Evolutionary conservation across 1,284 basidiomycete genomes (phyloP), one percentile per base, ranked within the genome.

Genomic region (Boletus sp.): DNA sequence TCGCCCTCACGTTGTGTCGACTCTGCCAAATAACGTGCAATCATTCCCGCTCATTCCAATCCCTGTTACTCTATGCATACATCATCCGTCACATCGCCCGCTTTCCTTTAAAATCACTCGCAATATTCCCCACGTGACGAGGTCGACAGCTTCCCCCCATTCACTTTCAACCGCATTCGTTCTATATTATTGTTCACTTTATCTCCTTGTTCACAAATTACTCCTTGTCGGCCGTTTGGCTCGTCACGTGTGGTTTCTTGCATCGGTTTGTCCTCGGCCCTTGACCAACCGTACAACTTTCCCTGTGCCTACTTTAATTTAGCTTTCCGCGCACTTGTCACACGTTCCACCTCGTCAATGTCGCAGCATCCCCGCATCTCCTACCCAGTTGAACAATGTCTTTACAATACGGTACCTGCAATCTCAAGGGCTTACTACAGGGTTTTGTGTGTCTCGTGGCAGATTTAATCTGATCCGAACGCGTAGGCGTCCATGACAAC

Each of bases 121-220:
- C 61, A 61, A 55, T 41, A 57, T 58, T 58, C 57, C 52, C 47
- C 67, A 67, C 67, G 69, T 68, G 70, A 71, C 68, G 69, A 71
- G 69, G 70, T 68, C 68, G 69, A 69, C 70, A 66, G 59, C 57
- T 64, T 60, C 56, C 54, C 54, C 62, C 53, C 46, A 65, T 65
- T 59, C 62, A 55, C 54, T 60, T 56, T 56, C 61, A 57, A 60
- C 70, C 68, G 72, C 71, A 71, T 72, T 73, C 71, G 68, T 76
- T 77, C 71, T 80, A 80, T 77, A 76, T 87, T 85, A 86, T 87
- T 84, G 75, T 78, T 83, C 80, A 83, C 71, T 77, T 82, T 84
- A 83, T 83, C 71, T 67, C 67, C 64, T 55, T 55, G 52, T 59
- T 51, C 45, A 59, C 56, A 51, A 51, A 56, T 44, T 54, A 46